Evolutionary conservation across 805 yeast species (phyloP).

Genomic region (Ogataea ganodermae): DNA sequence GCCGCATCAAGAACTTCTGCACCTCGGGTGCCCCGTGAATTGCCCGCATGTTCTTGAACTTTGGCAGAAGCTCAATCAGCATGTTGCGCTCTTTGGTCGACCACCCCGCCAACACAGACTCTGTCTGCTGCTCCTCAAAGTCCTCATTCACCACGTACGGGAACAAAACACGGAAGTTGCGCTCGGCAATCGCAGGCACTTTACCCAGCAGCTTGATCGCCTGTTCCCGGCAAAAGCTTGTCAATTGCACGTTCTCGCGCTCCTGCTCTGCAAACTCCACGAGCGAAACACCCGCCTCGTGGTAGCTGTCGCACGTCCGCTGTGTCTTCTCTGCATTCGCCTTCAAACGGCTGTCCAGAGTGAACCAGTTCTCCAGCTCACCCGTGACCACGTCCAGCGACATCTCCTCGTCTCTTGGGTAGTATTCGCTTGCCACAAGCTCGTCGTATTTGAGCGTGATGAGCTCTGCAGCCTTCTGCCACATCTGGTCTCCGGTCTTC

Average conservation of each 20-base stretch:
- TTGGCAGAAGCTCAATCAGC: constrained; percentile 61
- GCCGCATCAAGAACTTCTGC: constrained; percentile 49
- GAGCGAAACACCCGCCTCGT: constrained; percentile 38
- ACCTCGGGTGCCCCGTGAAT: constrained; percentile 55
- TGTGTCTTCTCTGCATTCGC: constrained; percentile 39
- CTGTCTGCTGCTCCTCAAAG: constrained; percentile 33
- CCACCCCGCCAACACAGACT: constrained; percentile 30
- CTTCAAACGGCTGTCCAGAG: constrained; percentile 47
- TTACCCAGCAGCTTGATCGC: constrained; percentile 56
- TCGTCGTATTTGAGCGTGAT: constrained; percentile 25
- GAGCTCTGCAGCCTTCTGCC: constrained; percentile 53
- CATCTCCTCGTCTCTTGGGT: constrained; percentile 10
- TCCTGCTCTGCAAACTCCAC: constrained; percentile 37
- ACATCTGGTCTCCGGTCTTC: constrained; percentile 47
- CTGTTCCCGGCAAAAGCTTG: constrained; percentile 54
- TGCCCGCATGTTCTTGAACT: constrained; percentile 64
- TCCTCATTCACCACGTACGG: constrained; percentile 53
- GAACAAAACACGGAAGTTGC: constrained; percentile 54
- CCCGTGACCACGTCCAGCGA: background rate
- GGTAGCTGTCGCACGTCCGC: constrained; percentile 36
- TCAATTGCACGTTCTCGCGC: constrained; percentile 41
- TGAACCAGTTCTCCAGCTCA: constrained; percentile 39
- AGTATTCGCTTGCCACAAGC: constrained; percentile 21
- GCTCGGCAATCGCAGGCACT: constrained; percentile 72
- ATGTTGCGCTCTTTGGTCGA: constrained; percentile 51